phyloP scores from a whole-genome alignment of 495 filamentous ascomycete genomes.

The Trichoderma asperelloides region DNA sequence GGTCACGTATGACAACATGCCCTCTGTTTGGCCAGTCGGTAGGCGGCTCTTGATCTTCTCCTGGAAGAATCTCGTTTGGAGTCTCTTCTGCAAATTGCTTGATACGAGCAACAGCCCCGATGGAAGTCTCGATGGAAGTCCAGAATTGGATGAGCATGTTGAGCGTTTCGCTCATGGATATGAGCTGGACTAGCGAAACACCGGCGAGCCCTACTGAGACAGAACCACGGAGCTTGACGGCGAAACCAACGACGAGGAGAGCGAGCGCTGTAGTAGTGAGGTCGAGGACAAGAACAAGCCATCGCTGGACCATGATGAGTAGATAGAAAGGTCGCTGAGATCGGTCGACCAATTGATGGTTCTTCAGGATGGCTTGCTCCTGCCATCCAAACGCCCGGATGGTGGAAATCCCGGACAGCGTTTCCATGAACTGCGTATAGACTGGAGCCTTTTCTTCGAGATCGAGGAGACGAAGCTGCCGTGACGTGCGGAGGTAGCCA shows the following conservation, averaged over 20 bases:
- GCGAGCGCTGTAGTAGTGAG: conserved; percentile 41
- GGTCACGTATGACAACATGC: conserved; percentile 13
- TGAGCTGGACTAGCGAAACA: conserved; percentile 17
- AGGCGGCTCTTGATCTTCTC: conserved; percentile 13
- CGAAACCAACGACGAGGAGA: conserved; percentile 38
- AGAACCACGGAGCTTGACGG: conserved; percentile 29
- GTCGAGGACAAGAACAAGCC: conserved; percentile 44
- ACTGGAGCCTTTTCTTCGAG: conserved; percentile 47
- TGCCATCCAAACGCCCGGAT: conserved; percentile 52
- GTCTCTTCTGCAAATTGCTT: conserved; percentile 17
- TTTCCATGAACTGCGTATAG: conserved; percentile 45
- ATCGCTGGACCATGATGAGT: conserved; percentile 45
- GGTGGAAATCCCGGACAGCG: conserved; percentile 36
- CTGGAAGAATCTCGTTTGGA: conserved; percentile 13
- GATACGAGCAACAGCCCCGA: conserved; percentile 36
- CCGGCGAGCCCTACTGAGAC: conserved; percentile 15
- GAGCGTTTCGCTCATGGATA: conserved; percentile 14
- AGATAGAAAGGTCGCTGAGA: conserved; percentile 53
- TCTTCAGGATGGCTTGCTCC: conserved; percentile 31
- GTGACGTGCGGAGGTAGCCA: conserved; percentile 50
- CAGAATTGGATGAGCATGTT: conserved; percentile 19
- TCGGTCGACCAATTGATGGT: conserved; percentile 39
- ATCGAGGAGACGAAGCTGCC: conserved; percentile 50
- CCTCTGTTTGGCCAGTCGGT: conserved; percentile 19
- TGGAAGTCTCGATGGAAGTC: conserved; percentile 33